phyloP scores from a whole-genome alignment of 176 grass and related monocot genomes.

The Raddia distichophylla region DNA sequence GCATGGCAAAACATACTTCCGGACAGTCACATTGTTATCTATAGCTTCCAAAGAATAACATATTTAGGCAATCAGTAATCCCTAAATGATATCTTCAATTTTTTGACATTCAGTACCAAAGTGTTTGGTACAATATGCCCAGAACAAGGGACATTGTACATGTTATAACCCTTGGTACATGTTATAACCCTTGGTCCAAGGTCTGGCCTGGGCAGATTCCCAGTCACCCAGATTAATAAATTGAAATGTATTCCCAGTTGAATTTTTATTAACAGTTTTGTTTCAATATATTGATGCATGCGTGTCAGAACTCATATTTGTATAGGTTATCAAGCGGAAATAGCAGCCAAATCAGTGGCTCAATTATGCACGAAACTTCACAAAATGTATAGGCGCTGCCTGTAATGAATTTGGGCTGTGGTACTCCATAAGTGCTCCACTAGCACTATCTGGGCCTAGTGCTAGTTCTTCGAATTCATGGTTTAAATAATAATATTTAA shows the following conservation, averaged over 20 bases:
- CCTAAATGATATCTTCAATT: background rate
- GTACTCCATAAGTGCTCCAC: background rate
- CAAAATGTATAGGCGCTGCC: background rate
- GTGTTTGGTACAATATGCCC: background rate
- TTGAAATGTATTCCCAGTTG: background rate
- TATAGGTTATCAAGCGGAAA: background rate
- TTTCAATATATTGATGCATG: background rate
- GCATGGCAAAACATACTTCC: background rate
- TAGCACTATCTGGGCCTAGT: background rate
- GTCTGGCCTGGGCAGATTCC: background rate
- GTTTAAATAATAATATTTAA: background rate
- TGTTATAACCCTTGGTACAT: background rate
- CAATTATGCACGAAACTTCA: background rate
- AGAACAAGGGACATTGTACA: background rate
- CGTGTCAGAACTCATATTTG: constrained; percentile 12
- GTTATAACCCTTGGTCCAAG: background rate
- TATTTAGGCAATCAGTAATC: background rate
- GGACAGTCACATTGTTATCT: background rate
- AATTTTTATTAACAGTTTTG: background rate
- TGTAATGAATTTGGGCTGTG: background rate
- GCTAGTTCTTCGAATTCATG: background rate
- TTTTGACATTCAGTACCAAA: background rate
- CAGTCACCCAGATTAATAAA: background rate
- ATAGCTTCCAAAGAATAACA: background rate
- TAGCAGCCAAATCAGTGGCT: constrained; percentile 1